Evolutionary conservation across 768 basidiomycete species (phyloP).

Genomic region (Gymnopilus junonius): DNA sequence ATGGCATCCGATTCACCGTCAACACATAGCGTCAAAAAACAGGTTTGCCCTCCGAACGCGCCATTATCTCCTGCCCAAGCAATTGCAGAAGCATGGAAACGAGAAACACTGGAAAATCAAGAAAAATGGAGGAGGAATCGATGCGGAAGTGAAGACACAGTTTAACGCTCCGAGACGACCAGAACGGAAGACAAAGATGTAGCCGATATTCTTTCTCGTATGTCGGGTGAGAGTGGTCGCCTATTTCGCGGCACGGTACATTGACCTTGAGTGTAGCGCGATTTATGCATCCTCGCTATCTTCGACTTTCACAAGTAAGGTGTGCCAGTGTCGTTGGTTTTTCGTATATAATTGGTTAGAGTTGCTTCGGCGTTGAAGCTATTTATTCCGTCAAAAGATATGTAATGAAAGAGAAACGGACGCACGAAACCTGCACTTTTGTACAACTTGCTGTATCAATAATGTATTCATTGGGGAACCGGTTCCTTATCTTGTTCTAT

Average conservation of each 20-base stretch:
- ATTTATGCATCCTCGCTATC: constrained; percentile 15
- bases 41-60: constrained; percentile 32
- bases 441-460: constrained; percentile 21
- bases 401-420: constrained; percentile 17
- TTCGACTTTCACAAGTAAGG: constrained; percentile 20
- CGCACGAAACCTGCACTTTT: constrained; percentile 23
- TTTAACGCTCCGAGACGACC: constrained; percentile 47
- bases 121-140: constrained; percentile 57
- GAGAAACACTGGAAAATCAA: constrained; percentile 62
- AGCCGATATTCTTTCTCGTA: constrained; percentile 19
- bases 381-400: constrained; percentile 28
- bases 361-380: constrained; percentile 24
- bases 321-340: constrained; percentile 7
- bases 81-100: constrained; percentile 72
- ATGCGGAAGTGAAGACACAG: constrained; percentile 53
- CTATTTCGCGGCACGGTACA: constrained; percentile 1
- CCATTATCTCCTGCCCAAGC: constrained; percentile 57
- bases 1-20: constrained; percentile 50
- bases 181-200: constrained; percentile 58
- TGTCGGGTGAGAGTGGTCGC: constrained; percentile 19
- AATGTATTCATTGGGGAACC: constrained; percentile 20
- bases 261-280: constrained; percentile 17
- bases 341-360: constrained; percentile 12
- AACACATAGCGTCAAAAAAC: constrained; percentile 37
- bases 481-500: constrained; percentile 30